Percentiles rank a stretch among this genome's conserved stretches.
phyloP scores from a whole-genome alignment of 1,284 basidiomycete genomes.

The Heterobasidion parviporum region DNA sequence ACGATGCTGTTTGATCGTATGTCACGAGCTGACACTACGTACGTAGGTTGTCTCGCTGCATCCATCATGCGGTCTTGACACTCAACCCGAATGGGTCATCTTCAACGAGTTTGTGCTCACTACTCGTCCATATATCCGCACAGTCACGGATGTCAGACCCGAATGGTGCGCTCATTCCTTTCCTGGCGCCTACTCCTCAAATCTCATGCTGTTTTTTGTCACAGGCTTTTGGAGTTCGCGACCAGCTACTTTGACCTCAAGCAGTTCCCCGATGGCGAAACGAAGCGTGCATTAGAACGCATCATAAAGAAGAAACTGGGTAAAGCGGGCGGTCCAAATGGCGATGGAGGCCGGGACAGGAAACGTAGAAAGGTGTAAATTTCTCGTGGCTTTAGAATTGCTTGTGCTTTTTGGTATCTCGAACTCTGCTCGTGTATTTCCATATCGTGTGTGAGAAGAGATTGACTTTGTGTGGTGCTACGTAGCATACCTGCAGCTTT shows the following conservation, averaged over 20 bases:
- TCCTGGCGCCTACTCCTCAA: neutral
- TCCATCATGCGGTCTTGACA: slow-evolving; percentile 87
- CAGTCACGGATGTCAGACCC: slow-evolving; percentile 81
- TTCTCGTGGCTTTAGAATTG: neutral
- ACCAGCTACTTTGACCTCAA: slow-evolving; percentile 72
- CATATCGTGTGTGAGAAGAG: too few species aligned
- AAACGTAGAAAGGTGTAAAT: neutral
- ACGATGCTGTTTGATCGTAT: neutral
- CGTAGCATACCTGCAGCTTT: too few species aligned
- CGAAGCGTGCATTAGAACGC: slow-evolving; percentile 58
- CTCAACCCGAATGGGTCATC: slow-evolving; percentile 93
- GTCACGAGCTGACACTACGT: neutral
- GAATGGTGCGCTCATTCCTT: slow-evolving; percentile 65
- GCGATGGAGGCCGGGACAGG: neutral
- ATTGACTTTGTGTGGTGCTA: too few species aligned
- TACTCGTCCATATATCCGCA: slow-evolving; percentile 84
- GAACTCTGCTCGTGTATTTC: too few species aligned
- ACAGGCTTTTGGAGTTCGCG: slow-evolving; percentile 80
- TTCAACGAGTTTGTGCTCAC: slow-evolving; percentile 99
- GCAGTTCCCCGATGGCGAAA: slow-evolving; percentile 64
- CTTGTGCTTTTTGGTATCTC: neutral
- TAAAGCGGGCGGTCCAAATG: neutral
- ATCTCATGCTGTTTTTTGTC: neutral
- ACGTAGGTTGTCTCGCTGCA: slow-evolving; percentile 82
- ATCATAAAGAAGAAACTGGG: slow-evolving; percentile 29